Percentiles rank a stretch among this genome's conserved stretches.
These are phyloP conservation scores for Emergomyces africanus DNA, from an alignment of 2,329 filamentous ascomycete species.

Conservation along the genomic window DNA sequence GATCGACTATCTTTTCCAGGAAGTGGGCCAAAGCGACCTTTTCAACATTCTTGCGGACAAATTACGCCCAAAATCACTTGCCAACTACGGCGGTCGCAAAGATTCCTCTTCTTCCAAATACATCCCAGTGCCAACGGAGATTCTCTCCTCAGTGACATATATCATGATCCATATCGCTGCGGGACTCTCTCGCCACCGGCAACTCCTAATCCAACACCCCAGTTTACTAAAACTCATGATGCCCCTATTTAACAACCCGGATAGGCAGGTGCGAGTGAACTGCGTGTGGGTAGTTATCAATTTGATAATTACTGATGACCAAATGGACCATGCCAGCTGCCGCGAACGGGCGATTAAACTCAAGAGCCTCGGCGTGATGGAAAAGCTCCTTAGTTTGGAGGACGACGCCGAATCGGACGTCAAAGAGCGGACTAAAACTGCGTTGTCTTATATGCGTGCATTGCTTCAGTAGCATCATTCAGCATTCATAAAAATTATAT, in stretches of 20 bases:
- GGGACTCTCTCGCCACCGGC: constrained; percentile 62
- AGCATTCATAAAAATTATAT: no score
- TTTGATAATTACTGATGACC: constrained; percentile 69
- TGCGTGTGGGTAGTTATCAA: constrained; percentile 80
- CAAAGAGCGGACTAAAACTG: constrained; percentile 69
- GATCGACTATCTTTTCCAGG: constrained; percentile 70
- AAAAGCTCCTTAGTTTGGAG: constrained; percentile 49
- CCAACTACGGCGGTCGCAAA: constrained; percentile 15
- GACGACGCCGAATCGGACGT: constrained; percentile 70
- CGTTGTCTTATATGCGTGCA: constrained; percentile 51
- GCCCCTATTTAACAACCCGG: constrained; percentile 59
- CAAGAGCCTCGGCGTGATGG: constrained; percentile 56
- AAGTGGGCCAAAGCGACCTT: constrained; percentile 62
- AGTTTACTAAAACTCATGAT: constrained; percentile 61
- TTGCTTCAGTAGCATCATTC: background rate
- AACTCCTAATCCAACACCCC: constrained; percentile 63
- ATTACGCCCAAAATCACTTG: constrained; percentile 42
- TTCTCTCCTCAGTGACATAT: constrained; percentile 65
- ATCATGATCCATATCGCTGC: constrained; percentile 83
- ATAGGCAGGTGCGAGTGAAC: constrained; percentile 60
- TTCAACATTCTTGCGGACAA: constrained; percentile 74
- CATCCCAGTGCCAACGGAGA: constrained; percentile 39
- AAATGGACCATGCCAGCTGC: constrained; percentile 51
- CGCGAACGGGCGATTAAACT: constrained; percentile 56
- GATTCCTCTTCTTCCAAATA: constrained; percentile 13